Base-by-base conservation (phyloP, 169 alveolate genomes). In the Plasmodium yoelii region DNA sequence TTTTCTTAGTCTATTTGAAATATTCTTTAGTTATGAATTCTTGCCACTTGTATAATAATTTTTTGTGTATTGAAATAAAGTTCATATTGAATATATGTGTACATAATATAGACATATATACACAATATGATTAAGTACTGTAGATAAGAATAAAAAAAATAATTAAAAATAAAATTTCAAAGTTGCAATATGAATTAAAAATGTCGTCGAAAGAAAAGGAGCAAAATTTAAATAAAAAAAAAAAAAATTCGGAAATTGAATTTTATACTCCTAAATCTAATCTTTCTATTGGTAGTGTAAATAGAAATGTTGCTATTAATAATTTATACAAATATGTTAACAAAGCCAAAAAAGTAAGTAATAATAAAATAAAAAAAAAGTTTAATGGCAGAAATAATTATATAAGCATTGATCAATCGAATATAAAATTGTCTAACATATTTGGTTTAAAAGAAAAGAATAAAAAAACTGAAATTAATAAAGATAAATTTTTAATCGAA, bases 201-300 rank as follows among this genome's bases (percentile, higher is more conserved):
- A 34, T 34, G 42, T 3, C 42, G 2, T 34, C 42, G 26, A 80
- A 55, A 6, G 56, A 64, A 15, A 51, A 44, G 42, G 49, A 65
- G 13, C 19, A 59, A n/a, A 56, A 44, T 61, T 13, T 39, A 68
- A 42, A 56, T 49, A 67, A 51, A 19, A 67, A 67, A 55, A 80
- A 49, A 22, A 80, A 67, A 64, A 46, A 47, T 24, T 55, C 72
- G 1, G 90, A 80, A 26, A 70, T 51, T 9, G 72, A 67, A 39
- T 80, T 80, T 57, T 80, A 53, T 68, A 80, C 90, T 6, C 90
- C 90, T 1, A 80, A 80, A 26, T 80, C 90, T 12, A 80, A 67
- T 67, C 56, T 67, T n/a, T 56, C 90, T 1, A 42, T 65, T 65
- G 90, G 68, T 8, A 67, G 90, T 46, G n/a, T 67, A 42, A 65